Evolutionary conservation across 2,329 filamentous ascomycete genomes (phyloP).

Genomic region (Diplodia sapinea): DNA sequence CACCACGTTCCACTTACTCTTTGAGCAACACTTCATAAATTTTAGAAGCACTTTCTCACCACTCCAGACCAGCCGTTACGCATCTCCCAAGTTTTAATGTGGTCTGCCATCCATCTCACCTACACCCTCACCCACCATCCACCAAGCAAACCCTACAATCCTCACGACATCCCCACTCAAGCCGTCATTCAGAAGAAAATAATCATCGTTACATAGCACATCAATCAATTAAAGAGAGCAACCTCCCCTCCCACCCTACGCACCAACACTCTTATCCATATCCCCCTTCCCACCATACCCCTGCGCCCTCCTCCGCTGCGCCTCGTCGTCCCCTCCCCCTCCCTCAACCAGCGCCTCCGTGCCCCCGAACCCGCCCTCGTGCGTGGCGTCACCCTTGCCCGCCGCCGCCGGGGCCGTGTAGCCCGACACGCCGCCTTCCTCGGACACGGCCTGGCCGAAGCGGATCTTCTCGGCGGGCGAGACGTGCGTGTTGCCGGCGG

Average conservation of each 20-base stretch:
- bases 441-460: constrained; percentile 63
- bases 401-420: constrained; percentile 47
- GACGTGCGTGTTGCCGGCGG: constrained; percentile 47
- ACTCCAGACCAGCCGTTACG: neutral
- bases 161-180: neutral
- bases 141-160: neutral
- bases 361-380: constrained; percentile 50
- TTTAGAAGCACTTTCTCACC: neutral
- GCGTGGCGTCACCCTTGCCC: constrained; percentile 42
- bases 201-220: neutral
- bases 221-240: neutral
- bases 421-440: constrained; percentile 60
- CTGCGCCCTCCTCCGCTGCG: constrained; percentile 55
- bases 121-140: neutral
- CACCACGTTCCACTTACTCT: neutral
- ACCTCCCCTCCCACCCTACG: constrained; percentile 39
- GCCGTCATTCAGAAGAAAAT: neutral
- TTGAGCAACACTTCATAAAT: neutral
- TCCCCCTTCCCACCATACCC: constrained; percentile 58
- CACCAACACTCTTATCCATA: constrained; percentile 58
- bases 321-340: constrained; percentile 45
- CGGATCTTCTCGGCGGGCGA: constrained; percentile 57
- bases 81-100: neutral
- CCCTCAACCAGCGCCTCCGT: constrained; percentile 35
- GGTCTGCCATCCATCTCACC: neutral